Evolutionary conservation across 352 stramenopile genomes (phyloP).

Genomic region (Phytopythium oedochilum): DNA sequence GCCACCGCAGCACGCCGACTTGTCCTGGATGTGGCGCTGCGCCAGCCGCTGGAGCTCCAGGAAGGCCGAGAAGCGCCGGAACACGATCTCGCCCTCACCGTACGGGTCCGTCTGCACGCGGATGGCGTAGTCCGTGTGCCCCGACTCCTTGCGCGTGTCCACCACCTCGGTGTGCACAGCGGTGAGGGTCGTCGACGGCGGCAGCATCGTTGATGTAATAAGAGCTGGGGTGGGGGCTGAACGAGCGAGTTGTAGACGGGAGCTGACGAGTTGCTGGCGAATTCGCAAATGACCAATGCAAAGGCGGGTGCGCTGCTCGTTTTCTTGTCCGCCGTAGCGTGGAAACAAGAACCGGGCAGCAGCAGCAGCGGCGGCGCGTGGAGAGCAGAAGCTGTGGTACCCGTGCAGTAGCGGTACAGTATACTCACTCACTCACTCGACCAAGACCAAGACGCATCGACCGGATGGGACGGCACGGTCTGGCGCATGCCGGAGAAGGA

Average conservation of each 20-base stretch:
- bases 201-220: slow-evolving; percentile 16
- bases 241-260: background rate
- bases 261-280: background rate
- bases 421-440: background rate
- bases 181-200: slow-evolving; percentile 33
- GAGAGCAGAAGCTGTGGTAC: background rate
- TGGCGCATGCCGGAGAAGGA: slow-evolving; percentile 3
- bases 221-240: background rate
- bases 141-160: slow-evolving; percentile 66
- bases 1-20: slow-evolving; percentile 57
- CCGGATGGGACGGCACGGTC: background rate
- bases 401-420: background rate
- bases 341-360: background rate
- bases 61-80: slow-evolving; percentile 84
- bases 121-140: slow-evolving; percentile 86
- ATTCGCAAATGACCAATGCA: slow-evolving; percentile 5
- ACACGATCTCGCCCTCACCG: slow-evolving; percentile 61
- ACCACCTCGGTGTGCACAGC: slow-evolving; percentile 59
- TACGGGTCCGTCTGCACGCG: slow-evolving; percentile 60
- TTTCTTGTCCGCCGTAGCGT: slow-evolving; percentile 1
- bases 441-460: background rate
- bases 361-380: background rate
- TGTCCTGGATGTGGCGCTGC: slow-evolving; percentile 62
- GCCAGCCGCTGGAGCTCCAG: slow-evolving; percentile 77
- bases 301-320: background rate